phyloP scores from a whole-genome alignment of 1,284 basidiomycete species.

The Lignosus rhinocerotis region DNA sequence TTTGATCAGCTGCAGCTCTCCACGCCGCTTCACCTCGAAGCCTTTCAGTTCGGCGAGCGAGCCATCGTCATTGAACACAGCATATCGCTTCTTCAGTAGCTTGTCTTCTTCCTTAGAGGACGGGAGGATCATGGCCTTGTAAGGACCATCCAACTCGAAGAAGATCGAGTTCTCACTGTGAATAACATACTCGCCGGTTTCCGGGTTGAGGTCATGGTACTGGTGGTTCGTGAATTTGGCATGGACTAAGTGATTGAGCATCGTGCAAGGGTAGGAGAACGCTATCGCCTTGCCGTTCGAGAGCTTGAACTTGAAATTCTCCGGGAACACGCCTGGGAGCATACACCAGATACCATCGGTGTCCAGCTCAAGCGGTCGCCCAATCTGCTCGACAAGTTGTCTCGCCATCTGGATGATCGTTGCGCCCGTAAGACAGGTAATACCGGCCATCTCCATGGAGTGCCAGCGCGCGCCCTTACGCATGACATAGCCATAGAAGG shows the following conservation, averaged over 20 bases:
- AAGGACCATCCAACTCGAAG: slow-evolving; percentile 98
- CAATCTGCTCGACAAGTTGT: slow-evolving; percentile 95
- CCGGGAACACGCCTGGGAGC: slow-evolving; percentile 97
- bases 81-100: slow-evolving; percentile 97
- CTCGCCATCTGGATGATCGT: slow-evolving; percentile 99
- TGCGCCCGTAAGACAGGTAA: slow-evolving; percentile 98
- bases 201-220: slow-evolving; percentile 91
- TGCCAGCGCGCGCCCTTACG: slow-evolving; percentile 99
- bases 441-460: slow-evolving; percentile 99
- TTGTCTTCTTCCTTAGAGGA: slow-evolving; percentile 99
- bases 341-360: slow-evolving; percentile 99
- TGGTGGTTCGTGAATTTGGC: slow-evolving; percentile 97
- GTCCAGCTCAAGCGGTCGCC: slow-evolving; percentile 95
- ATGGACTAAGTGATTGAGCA: slow-evolving; percentile 98
- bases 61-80: slow-evolving; percentile 99
- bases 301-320: slow-evolving; percentile 96
- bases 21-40: slow-evolving; percentile 98
- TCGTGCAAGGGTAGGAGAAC: slow-evolving; percentile 99
- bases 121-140: slow-evolving; percentile 98
- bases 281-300: slow-evolving; percentile 84
- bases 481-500: slow-evolving; percentile 99
- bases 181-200: slow-evolving; percentile 82
- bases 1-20: slow-evolving; percentile 98
- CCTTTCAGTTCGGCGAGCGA: slow-evolving; percentile 97
- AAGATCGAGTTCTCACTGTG: slow-evolving; percentile 99